Evolutionary conservation across 2,329 filamentous ascomycete species (phyloP).

Genomic region (Aspergillus oerlinghausenensis): DNA sequence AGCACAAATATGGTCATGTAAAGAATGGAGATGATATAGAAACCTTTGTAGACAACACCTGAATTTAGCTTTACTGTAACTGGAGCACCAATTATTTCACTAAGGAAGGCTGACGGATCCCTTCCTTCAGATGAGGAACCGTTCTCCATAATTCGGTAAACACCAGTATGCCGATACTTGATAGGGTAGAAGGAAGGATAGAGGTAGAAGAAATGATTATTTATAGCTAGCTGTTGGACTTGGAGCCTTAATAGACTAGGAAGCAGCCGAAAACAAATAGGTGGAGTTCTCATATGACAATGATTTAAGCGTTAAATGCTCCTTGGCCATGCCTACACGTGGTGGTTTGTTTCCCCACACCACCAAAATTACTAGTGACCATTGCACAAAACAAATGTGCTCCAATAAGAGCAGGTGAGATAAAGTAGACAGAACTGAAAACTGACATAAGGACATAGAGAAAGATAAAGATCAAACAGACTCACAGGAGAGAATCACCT

Average conservation of each 20-base stretch:
- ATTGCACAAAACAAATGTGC: background rate
- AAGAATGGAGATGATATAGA: background rate
- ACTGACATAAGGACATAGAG: background rate
- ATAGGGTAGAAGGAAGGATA: background rate
- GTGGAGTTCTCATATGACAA: background rate
- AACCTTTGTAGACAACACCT: constrained; percentile 97
- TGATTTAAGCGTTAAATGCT: too few relatives aligned
- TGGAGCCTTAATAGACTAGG: background rate
- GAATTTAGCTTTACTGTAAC: constrained; percentile 98
- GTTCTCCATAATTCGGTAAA: constrained; percentile 63
- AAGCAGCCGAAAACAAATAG: background rate
- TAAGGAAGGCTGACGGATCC: constrained; percentile 88
- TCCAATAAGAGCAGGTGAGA: background rate
- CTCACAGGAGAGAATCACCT: background rate
- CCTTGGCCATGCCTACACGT: too few relatives aligned
- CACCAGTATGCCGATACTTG: too few relatives aligned
- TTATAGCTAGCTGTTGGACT: background rate
- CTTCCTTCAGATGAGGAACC: constrained; percentile 66
- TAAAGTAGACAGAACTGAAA: background rate
- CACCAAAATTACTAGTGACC: background rate
- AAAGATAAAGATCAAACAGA: background rate
- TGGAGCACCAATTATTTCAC: constrained; percentile 88
- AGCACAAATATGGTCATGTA: too few relatives aligned
- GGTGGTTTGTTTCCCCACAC: too few relatives aligned
- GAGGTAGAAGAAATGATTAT: background rate